These are phyloP conservation scores for Phytophthora litchii DNA, from an alignment of 352 stramenopile species.

Conservation along the genomic window DNA sequence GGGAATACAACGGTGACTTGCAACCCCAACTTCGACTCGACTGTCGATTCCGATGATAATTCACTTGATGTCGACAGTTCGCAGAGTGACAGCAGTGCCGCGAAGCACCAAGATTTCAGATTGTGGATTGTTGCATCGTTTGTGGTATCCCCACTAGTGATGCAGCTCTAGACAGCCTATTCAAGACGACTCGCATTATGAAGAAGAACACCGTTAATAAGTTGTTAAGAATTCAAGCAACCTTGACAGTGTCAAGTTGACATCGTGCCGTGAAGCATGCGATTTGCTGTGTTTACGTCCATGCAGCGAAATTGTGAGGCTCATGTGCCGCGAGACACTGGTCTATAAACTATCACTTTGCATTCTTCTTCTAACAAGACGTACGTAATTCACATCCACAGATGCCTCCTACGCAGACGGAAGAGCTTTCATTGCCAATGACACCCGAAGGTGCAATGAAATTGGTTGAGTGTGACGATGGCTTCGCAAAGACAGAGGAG, in stretches of 20 bases:
- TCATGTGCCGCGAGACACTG: not conserved
- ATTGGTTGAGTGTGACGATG: not conserved
- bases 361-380: conserved; percentile 1
- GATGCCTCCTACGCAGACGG: conserved; percentile 18
- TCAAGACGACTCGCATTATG: too few species aligned
- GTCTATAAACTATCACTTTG: conserved; percentile 2
- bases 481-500: not conserved
- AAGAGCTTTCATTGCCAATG: conserved; percentile 7
- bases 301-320: conserved; percentile 2
- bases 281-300: conserved; percentile 26
- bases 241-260: too few species aligned
- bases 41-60: conserved; percentile 6
- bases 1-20: conserved; percentile 3
- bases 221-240: too few species aligned
- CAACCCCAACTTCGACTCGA: conserved; percentile 17
- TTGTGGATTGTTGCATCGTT: not conserved
- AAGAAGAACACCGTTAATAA: too few species aligned
- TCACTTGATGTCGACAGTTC: not conserved
- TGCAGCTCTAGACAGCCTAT: not conserved
- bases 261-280: too few species aligned
- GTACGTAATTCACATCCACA: not conserved
- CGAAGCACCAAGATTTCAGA: not conserved
- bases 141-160: not conserved
- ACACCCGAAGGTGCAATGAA: not conserved
- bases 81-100: conserved; percentile 4